Evolutionary conservation across 257 asterid genomes (phyloP), one percentile per base, ranked within the genome.

Genomic region (Craterostigma plantagineum): DNA sequence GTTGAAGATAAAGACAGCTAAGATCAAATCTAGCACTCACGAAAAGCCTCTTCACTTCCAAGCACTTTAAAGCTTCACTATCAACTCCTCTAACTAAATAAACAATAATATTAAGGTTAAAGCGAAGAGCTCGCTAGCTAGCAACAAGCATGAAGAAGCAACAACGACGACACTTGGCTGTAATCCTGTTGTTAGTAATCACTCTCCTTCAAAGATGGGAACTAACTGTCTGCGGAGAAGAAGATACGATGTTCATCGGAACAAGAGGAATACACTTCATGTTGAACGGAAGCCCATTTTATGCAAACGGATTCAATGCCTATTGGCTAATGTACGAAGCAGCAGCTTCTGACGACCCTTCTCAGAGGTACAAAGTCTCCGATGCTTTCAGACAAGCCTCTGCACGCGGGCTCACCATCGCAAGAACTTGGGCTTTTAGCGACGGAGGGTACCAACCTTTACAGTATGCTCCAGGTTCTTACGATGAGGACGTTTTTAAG

Each of bases 361-460:
- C 77, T 45, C 91, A 62, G 49, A 65, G 86, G 23, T 64, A 63
- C 33, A 70, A 75, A 63, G 83, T 80, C 48, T 66, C 96, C 4
- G 57, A 72, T 16, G 90, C 86, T 15, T 77, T 85, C 56, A 64
- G 70, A 14, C 77, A 81, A 51, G 96, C 96, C 40, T 48, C 91
- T 8, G 52, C 61, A 34, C 81, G 64, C 52, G 94, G 91, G 61
- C 94, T 85, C 48, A 72, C 80, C 10, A 63, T 85, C 50, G 85
- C 91, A 7, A 68, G 96, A 58, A 85, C 96, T 35, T 85, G 96
- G 96, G 96, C 94, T 35, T 85, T 85, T 57, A 81, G 72, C 51
- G 96, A 85, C 53, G 96, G 86, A 14, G 96, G 94, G 15, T 75
- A 80, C 48, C 60, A 64, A 10, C 62, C 96, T 37, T 48, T 85